A percentile compares a stretch with the other conserved stretches of the same genome.
phyloP scores from a whole-genome alignment of 192 early-diverging fungal species.

The Dissophora ornata region DNA sequence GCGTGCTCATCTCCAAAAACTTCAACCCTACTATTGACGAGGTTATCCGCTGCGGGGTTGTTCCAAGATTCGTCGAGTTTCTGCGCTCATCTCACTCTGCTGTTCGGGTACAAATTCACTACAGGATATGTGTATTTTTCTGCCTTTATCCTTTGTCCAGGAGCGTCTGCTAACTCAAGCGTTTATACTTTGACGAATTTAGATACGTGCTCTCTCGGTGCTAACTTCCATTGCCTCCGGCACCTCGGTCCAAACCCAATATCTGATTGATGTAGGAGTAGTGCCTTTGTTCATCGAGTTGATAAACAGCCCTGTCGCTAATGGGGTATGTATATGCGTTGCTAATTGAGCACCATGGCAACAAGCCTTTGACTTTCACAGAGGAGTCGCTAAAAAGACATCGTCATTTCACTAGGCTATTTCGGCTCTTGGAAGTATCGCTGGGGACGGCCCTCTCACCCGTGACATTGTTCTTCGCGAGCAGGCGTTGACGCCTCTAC shows the following conservation, averaged over 20 bases:
- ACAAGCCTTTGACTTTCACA: neutral
- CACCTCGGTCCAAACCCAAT: constrained; percentile 91
- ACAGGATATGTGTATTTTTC: neutral
- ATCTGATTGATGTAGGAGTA: constrained; percentile 90
- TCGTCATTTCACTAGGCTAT: constrained; percentile 85
- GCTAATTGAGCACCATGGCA: no score
- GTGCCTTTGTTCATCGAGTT: constrained; percentile 93
- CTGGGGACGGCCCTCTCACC: constrained; percentile 92
- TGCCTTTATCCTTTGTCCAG: neutral
- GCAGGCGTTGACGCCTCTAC: constrained; percentile 88
- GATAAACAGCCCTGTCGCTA: constrained; percentile 80
- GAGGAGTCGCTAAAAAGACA: no score
- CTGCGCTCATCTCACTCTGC: constrained; percentile 83
- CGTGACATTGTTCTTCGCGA: constrained; percentile 88
- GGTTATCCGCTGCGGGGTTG: constrained; percentile 92
- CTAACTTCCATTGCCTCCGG: constrained; percentile 99
- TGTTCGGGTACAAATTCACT: constrained; percentile 75
- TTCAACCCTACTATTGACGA: constrained; percentile 96
- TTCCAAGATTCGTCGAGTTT: constrained; percentile 96
- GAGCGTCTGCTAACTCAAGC: no score
- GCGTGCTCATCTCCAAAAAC: constrained; percentile 92
- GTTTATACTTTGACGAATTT: no score
- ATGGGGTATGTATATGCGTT: constrained; percentile 26
- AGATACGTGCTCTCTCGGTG: constrained; percentile 99
- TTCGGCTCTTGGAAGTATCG: constrained; percentile 99